These are phyloP conservation scores for Arthrocladium fulminans DNA, from an alignment of 2,329 filamentous ascomycete species.

Conservation along the genomic window DNA sequence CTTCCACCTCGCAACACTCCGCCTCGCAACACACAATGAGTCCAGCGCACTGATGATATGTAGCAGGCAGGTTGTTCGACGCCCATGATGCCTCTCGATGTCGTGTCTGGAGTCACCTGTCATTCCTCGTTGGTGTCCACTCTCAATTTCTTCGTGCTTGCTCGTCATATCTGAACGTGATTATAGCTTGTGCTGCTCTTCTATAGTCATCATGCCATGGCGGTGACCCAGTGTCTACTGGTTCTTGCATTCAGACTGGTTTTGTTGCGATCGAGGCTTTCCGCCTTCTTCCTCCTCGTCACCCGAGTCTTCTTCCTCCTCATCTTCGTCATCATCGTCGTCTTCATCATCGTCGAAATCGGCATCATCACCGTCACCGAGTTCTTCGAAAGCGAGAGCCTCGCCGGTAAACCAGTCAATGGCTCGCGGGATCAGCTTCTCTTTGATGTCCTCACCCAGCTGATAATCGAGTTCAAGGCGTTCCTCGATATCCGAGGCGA, in stretches of 20 bases:
- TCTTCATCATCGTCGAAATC: slow-evolving; percentile 88
- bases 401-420: slow-evolving; percentile 99
- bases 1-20: no score
- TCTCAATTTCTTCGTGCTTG: background rate
- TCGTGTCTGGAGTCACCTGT: background rate
- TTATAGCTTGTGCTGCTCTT: background rate
- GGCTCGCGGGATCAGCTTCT: slow-evolving; percentile 96
- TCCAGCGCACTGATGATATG: background rate
- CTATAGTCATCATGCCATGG: background rate
- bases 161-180: background rate
- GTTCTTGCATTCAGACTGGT: slow-evolving; percentile 83
- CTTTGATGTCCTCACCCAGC: slow-evolving; percentile 98
- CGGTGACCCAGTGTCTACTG: slow-evolving; percentile 13
- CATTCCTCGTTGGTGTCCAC: background rate
- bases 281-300: slow-evolving; percentile 54
- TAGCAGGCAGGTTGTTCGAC: background rate
- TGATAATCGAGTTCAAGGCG: slow-evolving; percentile 97
- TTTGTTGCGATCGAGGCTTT: slow-evolving; percentile 62
- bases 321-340: slow-evolving; percentile 79
- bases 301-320: slow-evolving; percentile 70
- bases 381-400: slow-evolving; percentile 90
- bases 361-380: slow-evolving; percentile 75
- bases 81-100: background rate
- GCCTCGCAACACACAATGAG: background rate
- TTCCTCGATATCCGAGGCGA: slow-evolving; percentile 87